Conservation (phyloP, 805 yeast species). For the Nakazawaea anatomiae region DNA sequence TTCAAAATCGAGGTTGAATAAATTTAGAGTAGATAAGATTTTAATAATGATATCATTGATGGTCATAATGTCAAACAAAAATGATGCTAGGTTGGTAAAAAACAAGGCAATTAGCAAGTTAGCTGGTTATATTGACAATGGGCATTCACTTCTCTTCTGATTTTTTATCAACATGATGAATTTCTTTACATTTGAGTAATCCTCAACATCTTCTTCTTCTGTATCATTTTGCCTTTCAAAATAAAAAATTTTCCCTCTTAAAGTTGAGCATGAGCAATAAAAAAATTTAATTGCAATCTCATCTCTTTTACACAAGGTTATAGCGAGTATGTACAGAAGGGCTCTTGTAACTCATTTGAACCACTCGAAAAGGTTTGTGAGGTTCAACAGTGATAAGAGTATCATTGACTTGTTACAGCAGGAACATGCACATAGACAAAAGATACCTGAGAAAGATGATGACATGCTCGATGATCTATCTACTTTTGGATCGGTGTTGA, state of each 20-base stretch:
- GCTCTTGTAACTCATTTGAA: neutral
- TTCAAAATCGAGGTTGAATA: neutral
- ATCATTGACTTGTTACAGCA: neutral
- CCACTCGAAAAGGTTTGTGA: neutral
- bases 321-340: neutral
- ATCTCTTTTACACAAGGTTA: too few relatives aligned
- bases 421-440: neutral
- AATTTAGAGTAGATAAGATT: conserved; percentile 3
- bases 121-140: neutral
- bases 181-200: neutral
- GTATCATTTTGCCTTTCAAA: too few relatives aligned
- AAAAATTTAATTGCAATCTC: too few relatives aligned
- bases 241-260: too few relatives aligned
- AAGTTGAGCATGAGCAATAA: too few relatives aligned
- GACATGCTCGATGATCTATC: conserved; percentile 4
- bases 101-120: neutral
- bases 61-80: neutral
- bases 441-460: neutral
- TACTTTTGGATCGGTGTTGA: conserved; percentile 7
- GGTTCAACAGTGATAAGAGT: neutral
- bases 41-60: conserved; percentile 2
- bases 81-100: neutral
- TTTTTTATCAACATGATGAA: neutral
- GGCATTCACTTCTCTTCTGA: neutral
- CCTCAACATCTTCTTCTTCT: too few relatives aligned